Base-by-base conservation (phyloP, 1,284 basidiomycete species). In the Ustilago tritici region DNA sequence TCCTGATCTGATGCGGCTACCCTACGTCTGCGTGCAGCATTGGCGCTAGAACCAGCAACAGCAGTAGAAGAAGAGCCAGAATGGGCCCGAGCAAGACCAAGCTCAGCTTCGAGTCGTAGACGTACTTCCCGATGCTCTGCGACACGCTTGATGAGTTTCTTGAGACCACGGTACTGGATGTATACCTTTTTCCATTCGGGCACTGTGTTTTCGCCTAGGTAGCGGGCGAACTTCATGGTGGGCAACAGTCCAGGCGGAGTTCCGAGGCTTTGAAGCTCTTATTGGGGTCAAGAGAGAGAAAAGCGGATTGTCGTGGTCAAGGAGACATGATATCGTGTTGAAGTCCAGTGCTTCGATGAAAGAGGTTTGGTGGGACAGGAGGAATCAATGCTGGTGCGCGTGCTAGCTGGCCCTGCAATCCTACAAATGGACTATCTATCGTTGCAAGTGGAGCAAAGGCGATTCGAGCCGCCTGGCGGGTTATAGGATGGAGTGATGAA, bases 71-170 rank as follows among this genome's bases (percentile, higher is more conserved):
- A 50, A 9, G 49, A 64, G 73, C 61, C 66, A 34, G 73, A 76
- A 2, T 40, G 43, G 12, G 60, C 46, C 17, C 54, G 32, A 12
- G 57, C n/a, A 36, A 71, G n/a, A 0, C 56, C 58, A 3, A 66
- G 69, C 31, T 71, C 56, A 0, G 54, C 50, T 56, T 78, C 57
- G 32, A 56, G 35, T 4, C 67, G 64, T 2, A 70, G 38, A 11
- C 76, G 56, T 19, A 68, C 70, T 38, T 74, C 57, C 7, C 68
- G 64, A 52, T 82, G 83, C 8, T 71, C 76, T 34, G 78, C 71
- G 28, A 85, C 85, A 2, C 78, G 77, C 67, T 86, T 86, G 78
- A 87, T 86, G 57, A 87, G 81, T 70, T 86, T 86, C 67, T 87
- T 87, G 43, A 87, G 78, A 15, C 83, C 83, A 31, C 78, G 71